Evolutionary conservation across 2,329 filamentous ascomycete species (phyloP).

Genomic region (Zymoseptoria passerinii): DNA sequence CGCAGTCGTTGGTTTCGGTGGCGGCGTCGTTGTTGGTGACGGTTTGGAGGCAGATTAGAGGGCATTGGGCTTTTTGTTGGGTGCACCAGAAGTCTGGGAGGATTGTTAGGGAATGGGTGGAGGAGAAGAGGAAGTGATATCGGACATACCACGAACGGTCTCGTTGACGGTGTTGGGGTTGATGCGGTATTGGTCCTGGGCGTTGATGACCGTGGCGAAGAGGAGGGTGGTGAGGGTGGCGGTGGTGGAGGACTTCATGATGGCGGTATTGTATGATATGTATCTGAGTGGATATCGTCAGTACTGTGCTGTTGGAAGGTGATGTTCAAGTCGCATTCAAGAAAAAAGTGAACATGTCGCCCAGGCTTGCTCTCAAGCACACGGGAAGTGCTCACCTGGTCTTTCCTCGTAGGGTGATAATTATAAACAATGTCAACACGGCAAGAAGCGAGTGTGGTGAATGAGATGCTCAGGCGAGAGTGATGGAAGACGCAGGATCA

Average conservation of each 20-base stretch:
- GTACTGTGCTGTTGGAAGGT: constrained; percentile 6
- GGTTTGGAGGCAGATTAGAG: constrained; percentile 62
- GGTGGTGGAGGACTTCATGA: constrained; percentile 40
- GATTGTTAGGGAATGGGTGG: constrained; percentile 11
- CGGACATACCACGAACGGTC: constrained; percentile 16
- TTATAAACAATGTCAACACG: background rate
- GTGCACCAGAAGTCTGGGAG: constrained; percentile 51
- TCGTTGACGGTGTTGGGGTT: constrained; percentile 53
- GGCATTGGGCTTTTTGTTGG: constrained; percentile 56
- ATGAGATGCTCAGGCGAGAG: background rate
- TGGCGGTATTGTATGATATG: constrained; percentile 14
- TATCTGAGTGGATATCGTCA: background rate
- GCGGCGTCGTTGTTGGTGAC: constrained; percentile 38
- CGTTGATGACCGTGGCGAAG: constrained; percentile 47
- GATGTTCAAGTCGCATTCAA: background rate
- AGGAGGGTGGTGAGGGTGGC: constrained; percentile 42
- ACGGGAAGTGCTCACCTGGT: background rate
- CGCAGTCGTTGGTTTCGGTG: constrained; percentile 55
- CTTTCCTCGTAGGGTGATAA: background rate
- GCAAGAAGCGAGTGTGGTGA: background rate
- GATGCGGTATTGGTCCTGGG: constrained; percentile 49
- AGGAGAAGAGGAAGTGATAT: background rate
- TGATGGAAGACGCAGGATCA: background rate
- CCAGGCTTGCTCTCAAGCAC: background rate
- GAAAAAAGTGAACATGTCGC: no score